Conservation (phyloP, 148 eudicot genomes). For the Cornus kousa region DNA sequence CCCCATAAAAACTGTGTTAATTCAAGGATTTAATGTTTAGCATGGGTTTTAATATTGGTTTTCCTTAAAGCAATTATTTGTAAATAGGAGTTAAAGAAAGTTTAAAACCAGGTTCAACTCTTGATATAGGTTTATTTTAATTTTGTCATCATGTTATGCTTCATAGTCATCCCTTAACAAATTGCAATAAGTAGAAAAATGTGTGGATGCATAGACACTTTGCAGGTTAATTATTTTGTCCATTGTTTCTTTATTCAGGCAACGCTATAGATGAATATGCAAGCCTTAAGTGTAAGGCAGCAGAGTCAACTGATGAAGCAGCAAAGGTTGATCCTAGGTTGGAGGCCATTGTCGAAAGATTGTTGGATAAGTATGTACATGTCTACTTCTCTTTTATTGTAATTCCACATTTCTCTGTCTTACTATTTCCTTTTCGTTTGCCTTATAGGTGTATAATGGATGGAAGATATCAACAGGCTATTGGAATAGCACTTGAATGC, state of each 20-base stretch:
- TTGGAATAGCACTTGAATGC: conserved; percentile 74
- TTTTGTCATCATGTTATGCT: neutral
- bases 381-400: conserved; percentile 7
- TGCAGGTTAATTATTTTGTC: neutral
- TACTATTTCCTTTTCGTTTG: neutral
- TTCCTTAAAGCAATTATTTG: neutral
- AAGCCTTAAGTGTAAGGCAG: conserved; percentile 69
- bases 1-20: neutral
- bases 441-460: conserved; percentile 55
- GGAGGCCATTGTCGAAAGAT: conserved; percentile 94
- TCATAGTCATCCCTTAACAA: no score
- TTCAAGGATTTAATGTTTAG: neutral
- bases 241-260: conserved; percentile 40
- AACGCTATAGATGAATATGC: conserved; percentile 98
- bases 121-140: neutral
- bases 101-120: neutral
- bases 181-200: no score
- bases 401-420: conserved; percentile 13
- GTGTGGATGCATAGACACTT: neutral
- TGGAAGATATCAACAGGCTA: conserved; percentile 71
- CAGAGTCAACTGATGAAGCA: conserved; percentile 59
- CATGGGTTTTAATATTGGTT: neutral
- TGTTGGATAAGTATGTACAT: conserved; percentile 82
- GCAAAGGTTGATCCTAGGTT: conserved; percentile 73
- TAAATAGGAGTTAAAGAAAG: neutral